Evolutionary conservation across 164 flowering plant species (phyloP), one percentile per base, ranked within the genome.

Genomic region (Annona cherimola): DNA sequence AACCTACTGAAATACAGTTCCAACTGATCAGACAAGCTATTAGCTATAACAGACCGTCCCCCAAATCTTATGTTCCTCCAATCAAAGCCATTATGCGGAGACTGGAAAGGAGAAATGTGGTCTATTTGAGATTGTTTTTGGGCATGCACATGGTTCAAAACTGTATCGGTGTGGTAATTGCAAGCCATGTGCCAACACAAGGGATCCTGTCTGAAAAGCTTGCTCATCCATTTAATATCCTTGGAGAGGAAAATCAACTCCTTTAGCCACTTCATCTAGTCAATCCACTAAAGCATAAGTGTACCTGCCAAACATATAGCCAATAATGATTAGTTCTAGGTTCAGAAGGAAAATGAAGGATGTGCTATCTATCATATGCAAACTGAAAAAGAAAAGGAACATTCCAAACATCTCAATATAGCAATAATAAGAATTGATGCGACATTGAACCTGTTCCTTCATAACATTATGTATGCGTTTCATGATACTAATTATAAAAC

Each of bases 231-330:
- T 35, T 41, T 69, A 42, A 4, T 66, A 44, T 70, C 39, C 50
- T 73, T 75, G 64, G 45, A n/a, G 20, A 75, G 61, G 71, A 1
- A 41, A 70, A 20, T 6, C 42, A 59, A 64, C 50, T 42, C 60
- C 8, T 75, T 72, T 46, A 75, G 69, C 76, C 76, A 59, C 75
- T 69, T 78, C 78, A 77, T 77, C 69, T 67, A 8, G 66, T 45
- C 43, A 14, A 67, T 54, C 45, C 50, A 11, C 5, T 5, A 39
- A 39, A 45, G 39, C 45, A 45, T 63, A 60, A 50, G 63, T 35
- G 18, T 57, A 59, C 61, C 74, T 75, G 42, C 46, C 50, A 42
- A 69, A 64, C 43, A 54, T 46, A 50, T 35, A 43, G 39, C 40
- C 26, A 50, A 50, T 50, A 50, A 50, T 50, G 57, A 50, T 16